These are phyloP conservation scores for Arthrinium puccinioides DNA, from an alignment of 2,329 filamentous ascomycete species.

Conservation along the genomic window DNA sequence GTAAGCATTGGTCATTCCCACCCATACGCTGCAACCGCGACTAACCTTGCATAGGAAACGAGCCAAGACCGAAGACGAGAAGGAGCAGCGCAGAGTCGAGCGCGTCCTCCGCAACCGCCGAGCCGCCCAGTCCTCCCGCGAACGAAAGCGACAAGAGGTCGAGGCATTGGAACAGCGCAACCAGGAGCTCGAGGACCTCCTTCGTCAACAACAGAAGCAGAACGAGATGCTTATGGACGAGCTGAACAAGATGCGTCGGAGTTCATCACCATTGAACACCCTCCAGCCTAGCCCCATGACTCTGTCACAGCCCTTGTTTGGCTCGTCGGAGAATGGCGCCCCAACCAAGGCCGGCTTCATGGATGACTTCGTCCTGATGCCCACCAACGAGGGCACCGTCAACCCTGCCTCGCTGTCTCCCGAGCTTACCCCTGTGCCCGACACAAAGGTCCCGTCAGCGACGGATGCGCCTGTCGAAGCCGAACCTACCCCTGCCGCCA, in stretches of 20 bases:
- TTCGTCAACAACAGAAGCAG: constrained; percentile 51
- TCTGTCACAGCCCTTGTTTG: constrained; percentile 52
- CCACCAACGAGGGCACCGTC: constrained; percentile 41
- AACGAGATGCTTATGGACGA: constrained; percentile 42
- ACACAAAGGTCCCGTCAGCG: constrained; percentile 25
- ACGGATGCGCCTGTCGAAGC: constrained; percentile 13
- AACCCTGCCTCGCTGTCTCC: constrained; percentile 57
- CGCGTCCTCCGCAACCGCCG: constrained; percentile 93
- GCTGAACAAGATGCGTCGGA: constrained; percentile 38
- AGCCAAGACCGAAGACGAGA: constrained; percentile 97
- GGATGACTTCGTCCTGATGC: constrained; percentile 35
- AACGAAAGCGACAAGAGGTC: constrained; percentile 83
- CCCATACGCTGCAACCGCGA: too few relatives aligned
- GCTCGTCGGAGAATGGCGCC: constrained; percentile 23
- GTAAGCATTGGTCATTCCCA: constrained; percentile 40
- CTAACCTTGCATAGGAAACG: constrained; percentile 60
- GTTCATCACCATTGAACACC: constrained; percentile 33
- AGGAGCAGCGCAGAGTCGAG: constrained; percentile 95
- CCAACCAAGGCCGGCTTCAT: constrained; percentile 26
- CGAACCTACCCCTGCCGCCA: constrained; percentile 20
- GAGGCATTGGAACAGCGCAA: constrained; percentile 77
- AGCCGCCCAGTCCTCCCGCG: constrained; percentile 91
- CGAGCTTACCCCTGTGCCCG: constrained; percentile 43
- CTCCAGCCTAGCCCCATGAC: constrained; percentile 43
- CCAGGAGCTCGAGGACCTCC: constrained; percentile 57